Base-by-base conservation (phyloP, 139 green algal species). In the Zygnema circumcarinatum region DNA sequence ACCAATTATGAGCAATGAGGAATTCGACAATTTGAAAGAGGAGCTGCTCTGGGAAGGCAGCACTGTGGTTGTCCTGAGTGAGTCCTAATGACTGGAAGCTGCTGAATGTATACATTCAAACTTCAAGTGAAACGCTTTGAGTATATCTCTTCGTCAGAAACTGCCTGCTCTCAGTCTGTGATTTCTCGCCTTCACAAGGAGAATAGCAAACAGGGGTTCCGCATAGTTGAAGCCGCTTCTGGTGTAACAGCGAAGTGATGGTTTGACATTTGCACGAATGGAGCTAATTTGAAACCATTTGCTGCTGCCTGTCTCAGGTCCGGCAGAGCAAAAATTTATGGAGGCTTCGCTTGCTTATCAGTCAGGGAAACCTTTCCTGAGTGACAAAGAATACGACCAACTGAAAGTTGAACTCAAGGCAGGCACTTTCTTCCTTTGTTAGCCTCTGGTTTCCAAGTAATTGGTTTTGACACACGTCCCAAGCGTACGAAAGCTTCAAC, bases 1-100 rank as follows among this genome's bases (percentile, higher is more conserved):
- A 36, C 89, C 89, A 7, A 89, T 76, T 39, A 91, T 92, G 86
- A 68, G 0, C 68, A 91, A 92, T 72, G 89, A 92, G 73, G 89
- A 92, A 83, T 92, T 92, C 69, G 89, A 92, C 79, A 78, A 85
- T 31, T 87, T 92, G 25, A 92, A 92, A 76, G 89, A 92, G 38
- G 89, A 92, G 86, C 89, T 92, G 16, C 22, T 86, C 40, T 92
- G 89, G 89, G 67, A 92, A 39, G 89, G 89, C 42, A 91, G 86
- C 86, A 78, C 11, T 16, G 84, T 91, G 3, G 86, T 90, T 31
- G 38, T 87, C 20, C 76, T 90, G 31, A 87, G 85, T 86, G n/a
- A 86, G 76, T 83, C 7, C 7, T 78, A 41, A 29, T 72, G 29
- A 72, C 56, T 72, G 56, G 56, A 29, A 25, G 56, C 25, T 72